Base-by-base conservation (phyloP, 768 basidiomycete species). In the Tephrocybe rancida region DNA sequence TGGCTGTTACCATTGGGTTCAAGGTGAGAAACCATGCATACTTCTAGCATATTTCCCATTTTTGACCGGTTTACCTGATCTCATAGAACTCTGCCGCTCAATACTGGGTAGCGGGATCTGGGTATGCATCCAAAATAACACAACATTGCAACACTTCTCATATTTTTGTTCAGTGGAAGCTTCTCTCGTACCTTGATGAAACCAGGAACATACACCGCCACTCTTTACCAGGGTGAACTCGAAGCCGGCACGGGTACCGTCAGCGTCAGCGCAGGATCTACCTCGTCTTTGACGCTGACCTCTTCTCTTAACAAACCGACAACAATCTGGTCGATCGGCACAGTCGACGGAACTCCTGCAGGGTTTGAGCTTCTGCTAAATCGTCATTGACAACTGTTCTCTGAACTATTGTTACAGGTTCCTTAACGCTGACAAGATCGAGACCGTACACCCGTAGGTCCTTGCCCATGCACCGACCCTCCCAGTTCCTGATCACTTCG, bases 371-470 rank as follows among this genome's bases (percentile, higher is more conserved):
- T 22, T 26, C 11, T 24, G 8, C 21, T 24, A 44, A 22, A 24
- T 44, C 42, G 1, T 43, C 41, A 19, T n/a, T n/a, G 27, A 30
- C 18, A 19, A 21, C 13, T 30, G 29, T 30, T 13, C 29, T 30
- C 29, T 30, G 29, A 29, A 18, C 25, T 22, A 27, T 35, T 5
- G 10, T 25, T 22, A n/a, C 32, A 73, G 73, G 19, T 76, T 81
- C 66, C 68, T 77, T 29, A 79, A 81, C 55, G 78, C 77, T 3
- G 76, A 80, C 58, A 78, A 74, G 53, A 79, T 80, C 21, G 64
- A 80, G 60, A 74, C 67, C 14, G 77, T 80, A 75, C 78, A 79
- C 53, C 77, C 76, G 74, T 77, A 56, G 45, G 75, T 66, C 27
- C 10, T 37, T 26, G 30, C 16, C 13, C 16, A 10, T 5, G 14